Conservation (phyloP, 352 stramenopile genomes). For the Pythium volutum region DNA sequence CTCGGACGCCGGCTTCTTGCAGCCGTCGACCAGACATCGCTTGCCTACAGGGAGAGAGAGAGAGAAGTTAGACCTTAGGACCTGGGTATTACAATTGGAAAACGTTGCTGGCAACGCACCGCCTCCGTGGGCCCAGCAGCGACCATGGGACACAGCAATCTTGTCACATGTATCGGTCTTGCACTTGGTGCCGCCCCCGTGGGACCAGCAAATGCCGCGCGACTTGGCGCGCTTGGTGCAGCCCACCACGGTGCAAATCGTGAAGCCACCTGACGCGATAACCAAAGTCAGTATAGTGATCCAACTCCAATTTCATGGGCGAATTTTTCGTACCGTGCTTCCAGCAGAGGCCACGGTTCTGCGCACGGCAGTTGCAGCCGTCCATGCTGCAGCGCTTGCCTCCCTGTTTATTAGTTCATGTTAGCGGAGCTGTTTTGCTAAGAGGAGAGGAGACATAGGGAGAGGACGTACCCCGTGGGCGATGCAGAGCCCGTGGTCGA, state of each 20-base stretch:
- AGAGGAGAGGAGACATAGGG: conserved; percentile 7
- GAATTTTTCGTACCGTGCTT: conserved; percentile 40
- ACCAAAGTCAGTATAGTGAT: neutral
- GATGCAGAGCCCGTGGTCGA: conserved; percentile 44
- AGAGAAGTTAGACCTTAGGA: neutral
- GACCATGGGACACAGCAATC: conserved; percentile 18
- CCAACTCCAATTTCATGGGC: too few relatives aligned
- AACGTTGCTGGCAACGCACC: too few relatives aligned
- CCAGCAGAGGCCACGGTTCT: conserved; percentile 58
- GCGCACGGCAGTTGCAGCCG: conserved; percentile 47
- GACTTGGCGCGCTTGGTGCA: conserved; percentile 27
- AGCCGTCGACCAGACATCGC: conserved; percentile 11
- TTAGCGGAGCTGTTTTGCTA: conserved; percentile 1
- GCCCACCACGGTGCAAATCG: conserved; percentile 32
- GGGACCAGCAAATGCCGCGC: conserved; percentile 26
- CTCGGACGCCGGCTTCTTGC: conserved; percentile 50
- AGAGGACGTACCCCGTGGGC: conserved; percentile 20
- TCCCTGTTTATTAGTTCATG: conserved; percentile 16
- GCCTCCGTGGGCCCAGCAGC: conserved; percentile 20
- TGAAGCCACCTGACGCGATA: conserved; percentile 23
- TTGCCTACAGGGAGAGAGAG: conserved; percentile 8
- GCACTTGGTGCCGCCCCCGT: conserved; percentile 28
- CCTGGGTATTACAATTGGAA: too few relatives aligned
- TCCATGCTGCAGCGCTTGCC: conserved; percentile 51
- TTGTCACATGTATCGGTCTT: conserved; percentile 24